A percentile compares a stretch with the other conserved stretches of the same genome.
These are phyloP conservation scores for Gnaphalium uliginosum DNA, from an alignment of 129 eudicot genomes.

Conservation along the genomic window DNA sequence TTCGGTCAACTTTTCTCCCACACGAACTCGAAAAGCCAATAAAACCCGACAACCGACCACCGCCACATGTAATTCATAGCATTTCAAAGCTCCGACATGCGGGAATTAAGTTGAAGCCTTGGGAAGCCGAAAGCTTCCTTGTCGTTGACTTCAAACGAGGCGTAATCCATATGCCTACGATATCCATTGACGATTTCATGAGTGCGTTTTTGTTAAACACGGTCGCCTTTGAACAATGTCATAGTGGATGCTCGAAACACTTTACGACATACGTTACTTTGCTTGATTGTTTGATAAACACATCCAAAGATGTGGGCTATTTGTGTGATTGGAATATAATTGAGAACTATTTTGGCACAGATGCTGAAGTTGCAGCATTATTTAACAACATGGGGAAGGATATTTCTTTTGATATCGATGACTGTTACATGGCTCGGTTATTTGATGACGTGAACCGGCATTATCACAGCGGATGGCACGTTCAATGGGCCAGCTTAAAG, in stretches of 20 bases:
- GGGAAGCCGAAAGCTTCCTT: constrained; percentile 56
- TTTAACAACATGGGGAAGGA: constrained; percentile 81
- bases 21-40: not conserved
- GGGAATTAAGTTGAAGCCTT: constrained; percentile 57
- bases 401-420: constrained; percentile 54
- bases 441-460: constrained; percentile 64
- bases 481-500: constrained; percentile 69
- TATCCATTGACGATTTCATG: constrained; percentile 77
- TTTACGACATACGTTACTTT: constrained; percentile 72
- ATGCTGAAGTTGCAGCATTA: constrained; percentile 61
- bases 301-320: constrained; percentile 57
- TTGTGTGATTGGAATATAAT: constrained; percentile 61
- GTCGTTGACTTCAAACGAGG: constrained; percentile 54
- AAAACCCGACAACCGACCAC: constrained; percentile 24
- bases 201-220: constrained; percentile 62
- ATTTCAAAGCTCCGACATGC: constrained; percentile 81
- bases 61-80: constrained; percentile 53
- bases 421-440: constrained; percentile 58
- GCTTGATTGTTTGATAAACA: constrained; percentile 71
- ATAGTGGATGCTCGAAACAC: constrained; percentile 54
- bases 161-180: constrained; percentile 57
- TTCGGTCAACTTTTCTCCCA: constrained; percentile 48
- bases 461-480: constrained; percentile 62
- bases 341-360: constrained; percentile 80
- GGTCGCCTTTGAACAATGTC: constrained; percentile 86